These are phyloP conservation scores for Nakaseomyces bracarensis DNA, from an alignment of 1,139 yeast genomes.

Conservation along the genomic window DNA sequence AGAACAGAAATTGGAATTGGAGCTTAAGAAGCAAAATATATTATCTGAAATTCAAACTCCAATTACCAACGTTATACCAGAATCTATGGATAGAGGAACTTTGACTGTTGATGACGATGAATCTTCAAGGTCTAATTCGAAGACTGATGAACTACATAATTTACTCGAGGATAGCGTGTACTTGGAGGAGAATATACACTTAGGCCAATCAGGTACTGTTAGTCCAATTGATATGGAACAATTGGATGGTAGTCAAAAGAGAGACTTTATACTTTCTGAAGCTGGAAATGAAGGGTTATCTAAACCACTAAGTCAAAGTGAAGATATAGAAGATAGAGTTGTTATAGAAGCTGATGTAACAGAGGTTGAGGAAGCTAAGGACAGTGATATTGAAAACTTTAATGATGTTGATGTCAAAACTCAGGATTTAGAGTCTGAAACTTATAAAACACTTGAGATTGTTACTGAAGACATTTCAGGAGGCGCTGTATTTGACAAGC, in stretches of 20 bases:
- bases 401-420: too few relatives aligned
- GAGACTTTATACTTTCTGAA: not conserved
- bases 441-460: too few relatives aligned
- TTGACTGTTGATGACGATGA: not conserved
- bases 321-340: constrained; percentile 4
- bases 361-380: too few relatives aligned
- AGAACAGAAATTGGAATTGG: constrained; percentile 4
- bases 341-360: too few relatives aligned
- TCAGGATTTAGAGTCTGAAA: too few relatives aligned
- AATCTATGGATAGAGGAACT: not conserved
- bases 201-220: not conserved
- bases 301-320: constrained; percentile 2
- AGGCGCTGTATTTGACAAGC: too few relatives aligned
- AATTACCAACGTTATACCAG: not conserved
- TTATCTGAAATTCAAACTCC: not conserved
- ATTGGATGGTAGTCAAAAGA: not conserved
- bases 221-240: not conserved
- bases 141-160: constrained; percentile 7
- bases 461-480: too few relatives aligned
- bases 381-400: too few relatives aligned
- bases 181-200: constrained; percentile 7
- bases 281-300: constrained; percentile 1
- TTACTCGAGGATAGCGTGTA: constrained; percentile 11
- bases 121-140: not conserved
- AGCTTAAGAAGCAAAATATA: not conserved